A percentile compares a stretch with the other conserved stretches of the same genome.
These are phyloP conservation scores for Ogataea polymorpha DNA, from an alignment of 805 yeast species.

Conservation along the genomic window DNA sequence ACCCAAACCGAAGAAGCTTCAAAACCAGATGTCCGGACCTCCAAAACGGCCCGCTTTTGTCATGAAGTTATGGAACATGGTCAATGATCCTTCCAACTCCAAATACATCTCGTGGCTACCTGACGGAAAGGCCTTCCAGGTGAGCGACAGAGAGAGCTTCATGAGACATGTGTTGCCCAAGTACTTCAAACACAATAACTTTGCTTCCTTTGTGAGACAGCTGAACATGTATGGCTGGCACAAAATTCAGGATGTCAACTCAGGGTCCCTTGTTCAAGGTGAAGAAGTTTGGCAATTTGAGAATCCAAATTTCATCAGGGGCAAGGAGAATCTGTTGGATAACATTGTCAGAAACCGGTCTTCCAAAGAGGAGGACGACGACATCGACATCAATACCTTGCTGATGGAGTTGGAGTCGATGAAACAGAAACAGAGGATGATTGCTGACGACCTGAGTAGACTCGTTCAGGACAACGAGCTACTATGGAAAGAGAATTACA, in stretches of 20 bases:
- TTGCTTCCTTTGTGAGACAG: slow-evolving; percentile 94
- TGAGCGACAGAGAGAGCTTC: slow-evolving; percentile 77
- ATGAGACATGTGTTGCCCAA: slow-evolving; percentile 83
- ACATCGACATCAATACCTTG: slow-evolving; percentile 49
- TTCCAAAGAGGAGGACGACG: slow-evolving; percentile 39
- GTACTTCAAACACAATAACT: slow-evolving; percentile 92
- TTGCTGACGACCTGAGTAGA: slow-evolving; percentile 80
- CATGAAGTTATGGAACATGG: slow-evolving; percentile 92
- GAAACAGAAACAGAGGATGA: slow-evolving; percentile 73
- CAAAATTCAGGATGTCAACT: slow-evolving; percentile 87
- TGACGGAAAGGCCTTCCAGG: slow-evolving; percentile 84
- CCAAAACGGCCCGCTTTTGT: slow-evolving; percentile 87
- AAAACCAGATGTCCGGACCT: slow-evolving; percentile 20
- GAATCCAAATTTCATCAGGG: slow-evolving; percentile 74
- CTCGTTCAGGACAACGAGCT: slow-evolving; percentile 84
- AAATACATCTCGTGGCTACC: slow-evolving; percentile 79
- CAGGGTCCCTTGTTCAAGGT: slow-evolving; percentile 60
- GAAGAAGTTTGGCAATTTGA: slow-evolving; percentile 91
- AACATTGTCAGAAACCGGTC: slow-evolving; percentile 75
- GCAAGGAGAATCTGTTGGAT: slow-evolving; percentile 79
- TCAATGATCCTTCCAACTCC: slow-evolving; percentile 70
- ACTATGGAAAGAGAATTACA: slow-evolving; percentile 85
- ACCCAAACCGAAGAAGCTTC: slow-evolving; percentile 24
- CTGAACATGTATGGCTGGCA: slow-evolving; percentile 99
- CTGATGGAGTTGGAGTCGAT: slow-evolving; percentile 72